phyloP scores from a whole-genome alignment of 306 rosid genomes.

The Biancaea sappan region DNA sequence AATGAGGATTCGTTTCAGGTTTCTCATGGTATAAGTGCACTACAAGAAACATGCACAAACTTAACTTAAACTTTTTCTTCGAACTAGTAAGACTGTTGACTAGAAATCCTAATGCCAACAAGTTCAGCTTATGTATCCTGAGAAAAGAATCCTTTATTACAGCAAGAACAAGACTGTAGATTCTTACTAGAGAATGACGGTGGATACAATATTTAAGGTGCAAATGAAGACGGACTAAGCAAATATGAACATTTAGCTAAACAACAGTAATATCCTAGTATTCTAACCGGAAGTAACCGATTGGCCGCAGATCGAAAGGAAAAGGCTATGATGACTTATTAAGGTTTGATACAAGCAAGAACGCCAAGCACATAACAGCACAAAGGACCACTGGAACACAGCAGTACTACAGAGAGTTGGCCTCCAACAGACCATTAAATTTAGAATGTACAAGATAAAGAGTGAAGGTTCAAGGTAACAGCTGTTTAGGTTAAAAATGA shows the following conservation, averaged over 20 bases:
- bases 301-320: constrained; percentile 4
- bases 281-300: constrained; percentile 7
- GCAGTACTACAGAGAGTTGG: background rate
- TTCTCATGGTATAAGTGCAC: background rate
- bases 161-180: background rate
- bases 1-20: background rate
- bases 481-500: background rate
- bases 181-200: background rate
- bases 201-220: background rate
- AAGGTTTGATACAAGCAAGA: background rate
- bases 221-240: background rate
- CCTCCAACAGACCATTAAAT: background rate
- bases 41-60: no score
- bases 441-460: background rate
- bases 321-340: background rate
- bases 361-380: constrained; percentile 24
- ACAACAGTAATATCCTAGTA: background rate
- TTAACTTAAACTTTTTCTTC: no score
- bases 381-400: background rate
- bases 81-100: background rate
- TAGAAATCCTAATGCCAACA: background rate
- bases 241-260: background rate
- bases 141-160: background rate
- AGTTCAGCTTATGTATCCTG: background rate
- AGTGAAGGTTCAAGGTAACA: background rate